Base-by-base conservation (phyloP, 2,329 filamentous ascomycete genomes). In the Sarocladium brachiariae region DNA sequence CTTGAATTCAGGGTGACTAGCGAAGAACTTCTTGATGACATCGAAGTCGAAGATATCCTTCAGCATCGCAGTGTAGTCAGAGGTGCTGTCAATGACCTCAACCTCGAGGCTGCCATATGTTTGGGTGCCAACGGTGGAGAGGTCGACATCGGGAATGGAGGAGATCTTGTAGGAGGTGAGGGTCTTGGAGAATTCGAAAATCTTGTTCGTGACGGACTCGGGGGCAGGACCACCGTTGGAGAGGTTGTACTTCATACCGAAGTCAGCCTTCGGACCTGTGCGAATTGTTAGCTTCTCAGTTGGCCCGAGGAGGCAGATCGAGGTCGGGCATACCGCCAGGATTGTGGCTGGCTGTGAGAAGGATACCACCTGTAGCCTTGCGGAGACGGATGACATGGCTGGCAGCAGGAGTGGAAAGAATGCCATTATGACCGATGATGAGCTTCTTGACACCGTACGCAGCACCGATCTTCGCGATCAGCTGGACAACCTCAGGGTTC, bases 191-290 rank as follows among this genome's bases (percentile, higher is more conserved):
- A 84, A 83, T 61, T 92, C 89, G 74, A 81, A 97, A 69, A 99
- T 97, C 76, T 95, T 96, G 83, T 99, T 95, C 59, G 93, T 99
- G 58, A 99, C 89, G 50, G 87, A 86, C 71, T 99, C 93, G 53
- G 93, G 93, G 51, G 93, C 93, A 38, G 93, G 93, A 51, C 91
- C 93, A 61, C 93, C 93, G 65, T 99, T 97, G 68, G 89, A 78
- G 53, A 99, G 78, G 78, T 99, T 99, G 81, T 99, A 99, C 77
- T 99, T 99, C 84, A 99, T 99, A 61, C 93, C 93, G 63, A 99
- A 99, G 72, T 99, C 93, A 67, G 93, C 87, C 60, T 82, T 86
- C 55, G 93, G 93, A 49, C 91, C 89, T 95, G 60, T 38, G 49
- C 23, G 21, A 50, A 18, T 18, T 23, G 13, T 50, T 33, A 43